A percentile compares a stretch with the other conserved stretches of the same genome.
phyloP scores from a whole-genome alignment of 2,329 filamentous ascomycete species.

The Phyllosticta capitalensis region DNA sequence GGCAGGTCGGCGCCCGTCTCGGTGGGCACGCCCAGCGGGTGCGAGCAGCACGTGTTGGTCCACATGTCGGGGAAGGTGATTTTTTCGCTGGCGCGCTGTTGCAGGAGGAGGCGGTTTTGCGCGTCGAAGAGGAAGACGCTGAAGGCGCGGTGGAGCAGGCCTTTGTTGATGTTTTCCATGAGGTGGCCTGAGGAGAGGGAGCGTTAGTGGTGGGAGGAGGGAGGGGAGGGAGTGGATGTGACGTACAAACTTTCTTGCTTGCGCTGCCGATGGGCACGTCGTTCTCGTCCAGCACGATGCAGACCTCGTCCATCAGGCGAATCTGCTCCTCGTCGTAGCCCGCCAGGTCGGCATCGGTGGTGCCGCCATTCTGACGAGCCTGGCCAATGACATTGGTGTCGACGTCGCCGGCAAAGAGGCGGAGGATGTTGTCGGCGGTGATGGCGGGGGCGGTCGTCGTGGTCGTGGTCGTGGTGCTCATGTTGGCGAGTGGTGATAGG shows the following conservation, averaged over 20 bases:
- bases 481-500: not conserved
- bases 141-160: constrained; percentile 92
- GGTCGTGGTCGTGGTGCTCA: constrained; percentile 15
- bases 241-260: constrained; percentile 93
- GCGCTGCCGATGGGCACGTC: constrained; percentile 90
- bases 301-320: constrained; percentile 95
- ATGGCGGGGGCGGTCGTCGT: constrained; percentile 45
- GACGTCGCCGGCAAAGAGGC: constrained; percentile 80
- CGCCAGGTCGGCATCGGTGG: constrained; percentile 58
- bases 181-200: constrained; percentile 62
- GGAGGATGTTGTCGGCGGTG: constrained; percentile 76
- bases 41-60: constrained; percentile 99
- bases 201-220: not conserved
- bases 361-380: constrained; percentile 38
- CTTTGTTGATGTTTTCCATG: constrained; percentile 97
- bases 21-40: constrained; percentile 81
- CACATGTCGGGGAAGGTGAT: constrained; percentile 99
- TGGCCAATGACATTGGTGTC: constrained; percentile 49
- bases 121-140: constrained; percentile 97
- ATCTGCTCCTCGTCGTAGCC: constrained; percentile 98
- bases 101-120: constrained; percentile 82
- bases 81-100: constrained; percentile 92
- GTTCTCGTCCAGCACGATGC: constrained; percentile 90
- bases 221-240: not conserved
- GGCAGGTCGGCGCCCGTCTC: constrained; percentile 80